phyloP scores from a whole-genome alignment of 2,329 filamentous ascomycete genomes.

The Ceratocystiopsis minuta region DNA sequence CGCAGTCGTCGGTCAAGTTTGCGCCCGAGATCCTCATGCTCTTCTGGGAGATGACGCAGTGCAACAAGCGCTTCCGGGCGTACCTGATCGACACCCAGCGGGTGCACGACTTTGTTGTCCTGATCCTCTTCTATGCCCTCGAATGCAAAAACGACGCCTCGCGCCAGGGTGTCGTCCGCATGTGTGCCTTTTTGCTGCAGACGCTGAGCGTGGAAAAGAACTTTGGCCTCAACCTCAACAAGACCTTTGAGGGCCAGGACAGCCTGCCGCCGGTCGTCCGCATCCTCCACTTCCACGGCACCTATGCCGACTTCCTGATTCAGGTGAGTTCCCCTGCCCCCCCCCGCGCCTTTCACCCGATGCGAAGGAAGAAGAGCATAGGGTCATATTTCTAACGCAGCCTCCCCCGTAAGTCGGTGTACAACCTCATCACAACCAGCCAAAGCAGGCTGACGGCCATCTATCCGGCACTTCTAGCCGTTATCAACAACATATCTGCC shows the following conservation, averaged over 20 bases:
- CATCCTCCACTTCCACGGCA: conserved; percentile 68
- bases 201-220: conserved; percentile 84
- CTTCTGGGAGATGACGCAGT: conserved; percentile 93
- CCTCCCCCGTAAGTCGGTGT: conserved; percentile 44
- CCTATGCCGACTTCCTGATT: conserved; percentile 85
- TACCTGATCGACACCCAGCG: conserved; percentile 95
- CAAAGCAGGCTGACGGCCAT: conserved; percentile 81
- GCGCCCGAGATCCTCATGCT: conserved; percentile 92
- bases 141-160: conserved; percentile 73
- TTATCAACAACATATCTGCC: conserved; percentile 84
- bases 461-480: conserved; percentile 77
- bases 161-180: conserved; percentile 81
- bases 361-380: no score
- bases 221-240: conserved; percentile 81
- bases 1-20: conserved; percentile 64
- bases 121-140: conserved; percentile 82
- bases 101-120: conserved; percentile 78
- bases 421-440: conserved; percentile 75
- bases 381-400: no score
- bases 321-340: conserved; percentile 22
- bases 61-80: conserved; percentile 90
- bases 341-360: no score
- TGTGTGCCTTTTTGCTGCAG: conserved; percentile 95
- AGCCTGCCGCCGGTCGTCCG: conserved; percentile 67
- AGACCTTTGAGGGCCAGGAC: conserved; percentile 73